phyloP scores from a whole-genome alignment of 2,329 filamentous ascomycete genomes.

The Moelleriella libera region DNA sequence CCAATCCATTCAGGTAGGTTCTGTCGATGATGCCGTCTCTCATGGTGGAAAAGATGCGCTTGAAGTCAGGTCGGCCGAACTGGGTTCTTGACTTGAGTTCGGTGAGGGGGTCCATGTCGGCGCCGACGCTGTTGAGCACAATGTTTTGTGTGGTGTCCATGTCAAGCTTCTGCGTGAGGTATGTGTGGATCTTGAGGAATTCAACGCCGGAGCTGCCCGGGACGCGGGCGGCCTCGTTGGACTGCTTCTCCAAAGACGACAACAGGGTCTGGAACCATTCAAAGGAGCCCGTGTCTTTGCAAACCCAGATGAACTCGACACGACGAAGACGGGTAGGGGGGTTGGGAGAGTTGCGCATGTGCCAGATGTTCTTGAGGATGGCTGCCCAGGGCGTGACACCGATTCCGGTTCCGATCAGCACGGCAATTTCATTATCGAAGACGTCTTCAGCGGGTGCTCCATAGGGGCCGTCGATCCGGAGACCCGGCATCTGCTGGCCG shows the following conservation, averaged over 20 bases:
- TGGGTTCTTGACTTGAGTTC: conserved; percentile 84
- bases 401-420: conserved; percentile 76
- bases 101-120: conserved; percentile 77
- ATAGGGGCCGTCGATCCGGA: conserved; percentile 90
- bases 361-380: conserved; percentile 96
- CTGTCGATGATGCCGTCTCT: conserved; percentile 75
- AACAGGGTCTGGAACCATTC: conserved; percentile 98
- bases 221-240: conserved; percentile 51
- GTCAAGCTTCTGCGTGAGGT: conserved; percentile 87
- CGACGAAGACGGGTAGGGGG: conserved; percentile 78
- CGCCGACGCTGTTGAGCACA: conserved; percentile 86
- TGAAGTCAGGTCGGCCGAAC: conserved; percentile 88
- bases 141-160: conserved; percentile 92
- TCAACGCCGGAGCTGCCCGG: conserved; percentile 57
- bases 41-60: conserved; percentile 67
- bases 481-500: conserved; percentile 77
- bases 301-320: conserved; percentile 98
- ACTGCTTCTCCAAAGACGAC: conserved; percentile 80
- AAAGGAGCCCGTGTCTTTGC: conserved; percentile 87
- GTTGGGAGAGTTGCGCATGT: conserved; percentile 80
- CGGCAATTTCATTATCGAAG: conserved; percentile 81
- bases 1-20: conserved; percentile 71
- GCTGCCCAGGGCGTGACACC: conserved; percentile 78
- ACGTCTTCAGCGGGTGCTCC: conserved; percentile 96
- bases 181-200: conserved; percentile 96